A percentile compares a stretch with the other conserved stretches of the same genome.
phyloP scores from a whole-genome alignment of 345 rosid genomes.

The Firmiana major region DNA sequence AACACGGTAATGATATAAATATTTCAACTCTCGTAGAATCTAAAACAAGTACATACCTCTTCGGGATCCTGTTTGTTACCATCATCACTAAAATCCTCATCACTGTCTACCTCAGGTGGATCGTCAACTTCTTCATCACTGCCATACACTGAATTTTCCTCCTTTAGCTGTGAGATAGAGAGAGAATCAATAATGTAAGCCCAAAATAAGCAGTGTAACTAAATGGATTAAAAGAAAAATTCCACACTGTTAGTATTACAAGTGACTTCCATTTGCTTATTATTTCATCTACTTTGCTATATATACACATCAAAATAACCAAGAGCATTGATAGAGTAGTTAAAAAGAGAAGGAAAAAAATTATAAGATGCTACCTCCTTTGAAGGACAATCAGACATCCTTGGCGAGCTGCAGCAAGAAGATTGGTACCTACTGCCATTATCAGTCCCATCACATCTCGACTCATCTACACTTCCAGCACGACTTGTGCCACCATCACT shows the following conservation, averaged over 20 bases:
- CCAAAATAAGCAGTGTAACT: background rate
- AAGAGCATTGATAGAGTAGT: background rate
- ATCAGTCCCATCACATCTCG: slow-evolving; percentile 71
- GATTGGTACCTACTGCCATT: slow-evolving; percentile 74
- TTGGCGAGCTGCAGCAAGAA: slow-evolving; percentile 97
- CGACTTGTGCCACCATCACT: slow-evolving; percentile 90
- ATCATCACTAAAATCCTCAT: slow-evolving; percentile 78
- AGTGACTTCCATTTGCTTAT: background rate
- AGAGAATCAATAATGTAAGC: background rate
- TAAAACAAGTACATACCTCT: slow-evolving; percentile 43
- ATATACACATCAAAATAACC: background rate
- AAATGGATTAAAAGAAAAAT: background rate
- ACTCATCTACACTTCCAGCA: slow-evolving; percentile 87
- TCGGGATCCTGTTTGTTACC: slow-evolving; percentile 51
- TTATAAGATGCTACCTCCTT: slow-evolving; percentile 65
- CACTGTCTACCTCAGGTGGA: slow-evolving; percentile 74
- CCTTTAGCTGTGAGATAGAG: slow-evolving; percentile 55
- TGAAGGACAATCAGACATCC: slow-evolving; percentile 73
- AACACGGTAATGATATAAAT: background rate
- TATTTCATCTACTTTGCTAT: background rate
- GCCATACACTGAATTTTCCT: slow-evolving; percentile 84
- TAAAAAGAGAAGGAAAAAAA: background rate
- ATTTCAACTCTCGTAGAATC: background rate
- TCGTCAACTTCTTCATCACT: slow-evolving; percentile 98
- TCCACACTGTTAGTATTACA: background rate